A percentile compares a stretch with the other conserved stretches of the same genome.
Evolutionary conservation across 1,284 basidiomycete genomes (phyloP).

Genomic region (Ceraceosorus guamensis): DNA sequence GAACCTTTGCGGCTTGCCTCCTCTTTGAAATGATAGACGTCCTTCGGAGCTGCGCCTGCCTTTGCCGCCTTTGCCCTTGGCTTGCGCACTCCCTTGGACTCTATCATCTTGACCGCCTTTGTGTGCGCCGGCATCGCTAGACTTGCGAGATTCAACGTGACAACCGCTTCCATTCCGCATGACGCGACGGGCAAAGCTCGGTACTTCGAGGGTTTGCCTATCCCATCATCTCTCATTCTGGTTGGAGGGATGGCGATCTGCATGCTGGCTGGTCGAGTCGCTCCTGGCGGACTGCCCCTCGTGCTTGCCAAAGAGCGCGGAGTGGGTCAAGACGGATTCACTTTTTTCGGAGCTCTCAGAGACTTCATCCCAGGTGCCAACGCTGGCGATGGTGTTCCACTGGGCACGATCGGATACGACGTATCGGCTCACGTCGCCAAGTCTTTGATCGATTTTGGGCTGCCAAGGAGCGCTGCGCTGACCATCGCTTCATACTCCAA

Average conservation of each 20-base stretch:
- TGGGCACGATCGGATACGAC: constrained; percentile 31
- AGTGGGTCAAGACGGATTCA: constrained; percentile 19
- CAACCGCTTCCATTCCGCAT: constrained; percentile 87
- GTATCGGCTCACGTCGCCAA: constrained; percentile 11
- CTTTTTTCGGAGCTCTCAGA: constrained; percentile 26
- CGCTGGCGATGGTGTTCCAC: constrained; percentile 24
- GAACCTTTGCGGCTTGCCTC: constrained; percentile 4
- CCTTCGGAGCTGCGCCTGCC: constrained; percentile 93
- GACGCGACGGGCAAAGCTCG: constrained; percentile 76
- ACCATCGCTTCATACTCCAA: constrained; percentile 14
- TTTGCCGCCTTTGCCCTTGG: constrained; percentile 86
- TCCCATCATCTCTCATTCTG: constrained; percentile 78
- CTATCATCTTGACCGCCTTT: constrained; percentile 75
- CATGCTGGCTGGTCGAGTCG: constrained; percentile 61
- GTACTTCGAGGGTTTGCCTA: constrained; percentile 96
- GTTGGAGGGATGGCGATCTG: constrained; percentile 76
- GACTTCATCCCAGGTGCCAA: constrained; percentile 23
- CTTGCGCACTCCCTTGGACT: constrained; percentile 80
- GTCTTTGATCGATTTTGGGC: neutral
- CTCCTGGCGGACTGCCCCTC: constrained; percentile 25
- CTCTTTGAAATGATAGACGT: too few species aligned
- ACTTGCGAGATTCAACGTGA: constrained; percentile 95
- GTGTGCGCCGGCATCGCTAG: constrained; percentile 93
- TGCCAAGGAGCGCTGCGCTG: neutral
- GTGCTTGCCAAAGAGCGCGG: constrained; percentile 22